Conservation (phyloP, 306 rosid genomes). For the Acacia crassicarpa region DNA sequence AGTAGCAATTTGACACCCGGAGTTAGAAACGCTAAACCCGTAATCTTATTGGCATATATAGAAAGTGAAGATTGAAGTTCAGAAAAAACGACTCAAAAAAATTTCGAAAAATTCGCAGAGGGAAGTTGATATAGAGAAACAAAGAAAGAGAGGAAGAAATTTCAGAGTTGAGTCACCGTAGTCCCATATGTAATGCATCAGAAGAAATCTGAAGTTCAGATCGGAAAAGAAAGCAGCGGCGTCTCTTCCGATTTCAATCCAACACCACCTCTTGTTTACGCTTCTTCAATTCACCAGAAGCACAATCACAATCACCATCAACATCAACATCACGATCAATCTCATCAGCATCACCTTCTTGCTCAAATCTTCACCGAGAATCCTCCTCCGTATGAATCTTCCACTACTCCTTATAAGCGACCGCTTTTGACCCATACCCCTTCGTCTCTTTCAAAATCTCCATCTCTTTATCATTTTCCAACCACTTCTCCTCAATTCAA, state of each 20-base stretch:
- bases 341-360: neutral
- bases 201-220: conserved; percentile 42
- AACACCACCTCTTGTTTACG: conserved; percentile 29
- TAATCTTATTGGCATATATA: neutral
- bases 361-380: conserved; percentile 36
- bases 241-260: conserved; percentile 42
- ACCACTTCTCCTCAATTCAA: conserved; percentile 35
- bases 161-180: neutral
- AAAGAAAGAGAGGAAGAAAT: neutral
- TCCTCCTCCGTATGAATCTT: conserved; percentile 34
- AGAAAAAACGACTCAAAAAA: neutral
- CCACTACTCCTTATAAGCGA: conserved; percentile 58
- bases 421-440: conserved; percentile 51
- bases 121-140: neutral
- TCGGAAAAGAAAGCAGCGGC: conserved; percentile 46
- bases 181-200: conserved; percentile 44
- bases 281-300: conserved; percentile 32
- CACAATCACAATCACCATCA: neutral
- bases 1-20: neutral
- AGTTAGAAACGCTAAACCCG: conserved; percentile 1
- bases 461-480: conserved; percentile 42
- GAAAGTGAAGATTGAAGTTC: neutral
- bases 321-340: conserved; percentile 21
- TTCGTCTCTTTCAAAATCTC: conserved; percentile 55
- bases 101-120: neutral